Evolutionary conservation across 169 alveolate species (phyloP).

Genomic region (Plasmodium coatneyi): DNA sequence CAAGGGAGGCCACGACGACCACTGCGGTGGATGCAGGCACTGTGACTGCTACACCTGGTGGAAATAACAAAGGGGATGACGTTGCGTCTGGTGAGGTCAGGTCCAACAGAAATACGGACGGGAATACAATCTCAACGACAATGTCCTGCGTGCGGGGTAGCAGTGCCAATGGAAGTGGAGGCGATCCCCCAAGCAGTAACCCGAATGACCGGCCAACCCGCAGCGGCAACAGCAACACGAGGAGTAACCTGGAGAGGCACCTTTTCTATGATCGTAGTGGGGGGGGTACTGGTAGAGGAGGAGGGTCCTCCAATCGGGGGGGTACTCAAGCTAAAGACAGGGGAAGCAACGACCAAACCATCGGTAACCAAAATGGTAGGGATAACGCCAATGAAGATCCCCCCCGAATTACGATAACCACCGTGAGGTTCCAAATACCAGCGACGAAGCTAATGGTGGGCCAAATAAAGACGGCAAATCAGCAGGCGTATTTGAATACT

Average conservation of each 20-base stretch:
- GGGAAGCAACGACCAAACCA: neutral
- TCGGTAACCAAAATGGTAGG: neutral
- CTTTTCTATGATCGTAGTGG: neutral
- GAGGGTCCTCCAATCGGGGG: neutral
- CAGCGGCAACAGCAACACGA: neutral
- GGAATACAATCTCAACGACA: neutral
- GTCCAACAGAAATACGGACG: neutral
- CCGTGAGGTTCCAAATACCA: neutral
- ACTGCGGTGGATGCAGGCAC: neutral
- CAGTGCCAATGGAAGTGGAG: neutral
- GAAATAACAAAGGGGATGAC: neutral
- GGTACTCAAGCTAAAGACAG: neutral
- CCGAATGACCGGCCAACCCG: neutral
- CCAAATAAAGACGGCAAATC: neutral
- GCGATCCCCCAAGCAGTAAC: neutral
- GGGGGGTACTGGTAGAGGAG: neutral
- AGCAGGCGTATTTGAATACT: conserved; percentile 19
- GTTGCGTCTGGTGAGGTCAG: neutral
- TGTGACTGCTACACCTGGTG: neutral
- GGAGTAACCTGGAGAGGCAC: neutral
- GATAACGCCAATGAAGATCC: neutral
- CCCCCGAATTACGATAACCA: neutral
- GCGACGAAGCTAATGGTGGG: neutral
- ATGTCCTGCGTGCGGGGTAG: neutral
- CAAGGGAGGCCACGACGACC: neutral